These are phyloP conservation scores for Boletus sp. DNA, from an alignment of 768 basidiomycete genomes.

Conservation along the genomic window DNA sequence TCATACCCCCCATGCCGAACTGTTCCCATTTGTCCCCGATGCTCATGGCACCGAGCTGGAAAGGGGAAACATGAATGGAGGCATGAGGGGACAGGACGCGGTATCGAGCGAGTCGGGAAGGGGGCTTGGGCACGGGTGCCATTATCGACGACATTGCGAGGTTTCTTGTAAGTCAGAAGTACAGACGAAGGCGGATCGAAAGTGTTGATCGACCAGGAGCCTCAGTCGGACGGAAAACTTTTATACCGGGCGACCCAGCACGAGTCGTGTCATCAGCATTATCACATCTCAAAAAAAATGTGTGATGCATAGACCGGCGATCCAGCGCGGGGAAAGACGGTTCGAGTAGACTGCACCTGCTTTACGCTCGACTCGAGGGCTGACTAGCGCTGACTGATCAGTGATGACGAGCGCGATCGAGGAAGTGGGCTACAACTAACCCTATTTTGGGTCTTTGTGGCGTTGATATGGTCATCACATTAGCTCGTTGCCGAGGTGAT, in stretches of 20 bases:
- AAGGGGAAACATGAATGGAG: not conserved
- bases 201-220: not conserved
- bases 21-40: conserved; percentile 41
- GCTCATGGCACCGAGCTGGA: conserved; percentile 37
- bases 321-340: no score
- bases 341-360: no score
- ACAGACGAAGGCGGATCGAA: no score
- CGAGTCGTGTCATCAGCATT: not conserved
- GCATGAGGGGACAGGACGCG: not conserved
- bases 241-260: not conserved
- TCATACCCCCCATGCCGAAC: conserved; percentile 35
- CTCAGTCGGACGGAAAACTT: not conserved
- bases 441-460: no score
- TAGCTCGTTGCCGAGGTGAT: no score
- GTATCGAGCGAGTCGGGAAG: not conserved
- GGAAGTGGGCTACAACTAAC: no score
- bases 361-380: not conserved
- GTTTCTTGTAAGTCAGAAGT: no score
- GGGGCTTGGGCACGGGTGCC: not conserved
- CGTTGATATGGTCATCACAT: no score
- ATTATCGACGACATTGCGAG: not conserved
- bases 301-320: no score
- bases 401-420: not conserved
- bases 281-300: no score
- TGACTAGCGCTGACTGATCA: not conserved